phyloP scores from a whole-genome alignment of 1,284 basidiomycete genomes.

The Boletus semigastroideus region DNA sequence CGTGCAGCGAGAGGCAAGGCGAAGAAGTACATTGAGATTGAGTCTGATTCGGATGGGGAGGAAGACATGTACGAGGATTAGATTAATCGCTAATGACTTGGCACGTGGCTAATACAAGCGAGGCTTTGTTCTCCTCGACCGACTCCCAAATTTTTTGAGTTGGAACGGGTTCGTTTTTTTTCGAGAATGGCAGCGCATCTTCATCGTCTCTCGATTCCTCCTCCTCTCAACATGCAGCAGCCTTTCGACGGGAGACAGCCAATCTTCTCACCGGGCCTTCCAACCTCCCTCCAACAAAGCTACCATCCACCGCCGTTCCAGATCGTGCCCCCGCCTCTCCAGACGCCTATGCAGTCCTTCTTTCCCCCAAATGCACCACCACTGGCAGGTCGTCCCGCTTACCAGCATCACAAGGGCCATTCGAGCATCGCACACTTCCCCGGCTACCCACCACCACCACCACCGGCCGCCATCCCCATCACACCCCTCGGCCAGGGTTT shows the following conservation, averaged over 20 bases:
- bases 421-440: slow-evolving; percentile 59
- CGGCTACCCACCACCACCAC: slow-evolving; percentile 57
- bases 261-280: slow-evolving; percentile 56
- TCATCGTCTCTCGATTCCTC: slow-evolving; percentile 45
- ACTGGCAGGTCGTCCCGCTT: slow-evolving; percentile 52
- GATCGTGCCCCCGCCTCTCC: slow-evolving; percentile 45
- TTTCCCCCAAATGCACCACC: slow-evolving; percentile 51
- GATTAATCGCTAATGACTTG: not conserved
- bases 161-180: not conserved
- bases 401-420: slow-evolving; percentile 48
- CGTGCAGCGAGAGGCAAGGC: slow-evolving; percentile 39
- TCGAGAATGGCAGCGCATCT: slow-evolving; percentile 19
- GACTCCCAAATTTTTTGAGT: not conserved
- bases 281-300: slow-evolving; percentile 47
- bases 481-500: slow-evolving; percentile 63
- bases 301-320: slow-evolving; percentile 59
- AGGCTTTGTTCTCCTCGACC: not conserved
- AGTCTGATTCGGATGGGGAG: slow-evolving; percentile 46
- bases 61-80: slow-evolving; percentile 27
- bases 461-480: slow-evolving; percentile 54
- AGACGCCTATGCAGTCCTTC: slow-evolving; percentile 69
- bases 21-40: slow-evolving; percentile 56
- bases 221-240: slow-evolving; percentile 46
- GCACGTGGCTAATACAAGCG: not conserved
- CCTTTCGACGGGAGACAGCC: slow-evolving; percentile 42